Evolutionary conservation across 257 asterid species (phyloP), one percentile per base, ranked within the genome.

Genomic region (Penstemon barbatus): DNA sequence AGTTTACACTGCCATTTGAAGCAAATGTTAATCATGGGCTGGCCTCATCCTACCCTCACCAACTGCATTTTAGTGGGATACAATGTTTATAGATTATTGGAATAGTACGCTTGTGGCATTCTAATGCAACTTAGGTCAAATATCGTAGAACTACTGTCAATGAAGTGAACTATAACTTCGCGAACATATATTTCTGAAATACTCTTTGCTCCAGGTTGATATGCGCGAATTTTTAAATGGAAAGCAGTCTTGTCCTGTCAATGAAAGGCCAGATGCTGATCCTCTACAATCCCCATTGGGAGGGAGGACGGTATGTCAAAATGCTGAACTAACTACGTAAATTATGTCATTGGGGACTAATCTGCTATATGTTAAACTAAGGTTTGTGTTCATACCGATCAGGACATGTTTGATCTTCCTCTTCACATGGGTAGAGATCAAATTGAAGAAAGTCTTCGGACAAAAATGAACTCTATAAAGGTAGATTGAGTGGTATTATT

Each of bases 381-480:
- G 43, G 57, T 40, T 39, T 25, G 33, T 42, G 9, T 51, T 68
- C 71, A 58, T 50, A 69, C 33, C 48, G 61, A 61, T 43, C 79
- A 87, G 95, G 95, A 87, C 80, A 85, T 85, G 81, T 91, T 91
- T 84, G 98, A 91, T 77, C 81, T 91, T 76, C 96, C 98, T 69
- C 89, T 91, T 72, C 96, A 89, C 79, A 84, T 91, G 94, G 98
- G 79, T 56, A 84, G 98, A 77, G 87, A 91, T 85, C 98, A 91
- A 84, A 91, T 89, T 51, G 96, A 87, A 80, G 95, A 91, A 77
- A 89, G 89, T 77, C 83, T 91, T 7, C 81, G 98, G 52, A 84
- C 81, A 68, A 89, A 89, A 78, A 83, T 91, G 98, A 82, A 86
- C 49, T 89, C 91, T 48, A 91, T 91, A 67, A 91, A 89, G 98